These are phyloP conservation scores for Aspergillus floridensis DNA, from an alignment of 2,329 filamentous ascomycete species.

Conservation along the genomic window DNA sequence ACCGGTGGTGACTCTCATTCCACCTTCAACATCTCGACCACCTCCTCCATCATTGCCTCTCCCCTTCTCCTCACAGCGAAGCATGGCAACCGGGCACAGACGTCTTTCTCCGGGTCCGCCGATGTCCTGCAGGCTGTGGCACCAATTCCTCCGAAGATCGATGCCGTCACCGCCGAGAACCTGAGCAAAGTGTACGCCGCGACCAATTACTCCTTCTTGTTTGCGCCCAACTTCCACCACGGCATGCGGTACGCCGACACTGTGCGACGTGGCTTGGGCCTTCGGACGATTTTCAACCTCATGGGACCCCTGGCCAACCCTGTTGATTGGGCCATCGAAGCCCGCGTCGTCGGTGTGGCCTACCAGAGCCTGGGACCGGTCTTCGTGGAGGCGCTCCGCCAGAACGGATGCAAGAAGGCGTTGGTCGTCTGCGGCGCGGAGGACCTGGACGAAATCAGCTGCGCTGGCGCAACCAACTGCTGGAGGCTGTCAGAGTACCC, in stretches of 20 bases:
- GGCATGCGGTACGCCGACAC: slow-evolving; percentile 87
- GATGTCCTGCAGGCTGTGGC: slow-evolving; percentile 78
- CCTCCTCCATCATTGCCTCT: slow-evolving; percentile 86
- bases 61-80: slow-evolving; percentile 83
- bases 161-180: slow-evolving; percentile 68
- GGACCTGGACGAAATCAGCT: slow-evolving; percentile 92
- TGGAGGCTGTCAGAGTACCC: slow-evolving; percentile 68
- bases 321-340: slow-evolving; percentile 78
- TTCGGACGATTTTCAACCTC: slow-evolving; percentile 97
- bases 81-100: slow-evolving; percentile 93
- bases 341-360: slow-evolving; percentile 88
- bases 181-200: slow-evolving; percentile 70
- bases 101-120: slow-evolving; percentile 91
- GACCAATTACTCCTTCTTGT: slow-evolving; percentile 93
- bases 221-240: slow-evolving; percentile 92
- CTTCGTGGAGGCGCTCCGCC: slow-evolving; percentile 78
- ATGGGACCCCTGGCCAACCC: slow-evolving; percentile 91
- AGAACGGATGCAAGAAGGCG: slow-evolving; percentile 76
- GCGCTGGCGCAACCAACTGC: slow-evolving; percentile 82
- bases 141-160: slow-evolving; percentile 70
- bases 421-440: slow-evolving; percentile 91
- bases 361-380: slow-evolving; percentile 81
- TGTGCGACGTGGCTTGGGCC: slow-evolving; percentile 82
- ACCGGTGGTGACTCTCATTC: slow-evolving; percentile 95
- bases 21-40: slow-evolving; percentile 98